phyloP scores from a whole-genome alignment of 225 moss, liverwort and hornwort genomes.

The Polytrichum formosum region DNA sequence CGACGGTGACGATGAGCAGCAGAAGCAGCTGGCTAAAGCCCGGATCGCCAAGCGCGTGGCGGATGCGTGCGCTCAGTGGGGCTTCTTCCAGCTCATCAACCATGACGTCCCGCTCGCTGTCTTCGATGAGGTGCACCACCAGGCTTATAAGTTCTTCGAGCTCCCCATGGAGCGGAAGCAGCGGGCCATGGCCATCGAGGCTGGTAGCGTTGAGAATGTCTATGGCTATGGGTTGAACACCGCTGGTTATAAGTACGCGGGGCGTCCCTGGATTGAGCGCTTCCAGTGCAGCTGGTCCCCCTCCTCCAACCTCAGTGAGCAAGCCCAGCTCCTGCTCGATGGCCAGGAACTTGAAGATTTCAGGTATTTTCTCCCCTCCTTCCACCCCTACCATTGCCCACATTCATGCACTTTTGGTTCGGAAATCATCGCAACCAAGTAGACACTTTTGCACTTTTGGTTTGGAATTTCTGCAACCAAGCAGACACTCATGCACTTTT shows the following conservation, averaged over 20 bases:
- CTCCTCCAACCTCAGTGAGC: slow-evolving; percentile 31
- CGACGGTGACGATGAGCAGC: slow-evolving; percentile 7
- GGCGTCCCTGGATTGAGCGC: slow-evolving; percentile 56
- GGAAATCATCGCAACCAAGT: too few species aligned
- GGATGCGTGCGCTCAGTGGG: slow-evolving; percentile 42
- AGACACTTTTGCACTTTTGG: too few species aligned
- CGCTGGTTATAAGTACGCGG: slow-evolving; percentile 44
- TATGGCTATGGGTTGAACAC: slow-evolving; percentile 51
- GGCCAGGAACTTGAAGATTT: slow-evolving; percentile 30
- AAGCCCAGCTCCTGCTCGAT: slow-evolving; percentile 33
- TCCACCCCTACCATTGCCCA: too few species aligned
- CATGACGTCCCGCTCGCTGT: slow-evolving; percentile 28
- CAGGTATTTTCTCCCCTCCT: neutral
- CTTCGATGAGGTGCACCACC: slow-evolving; percentile 18
- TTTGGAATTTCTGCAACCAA: too few species aligned
- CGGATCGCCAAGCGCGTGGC: slow-evolving; percentile 26
- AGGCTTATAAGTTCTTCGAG: slow-evolving; percentile 35
- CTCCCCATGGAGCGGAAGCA: slow-evolving; percentile 42
- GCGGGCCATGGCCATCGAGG: slow-evolving; percentile 28
- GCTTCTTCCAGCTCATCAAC: slow-evolving; percentile 49
- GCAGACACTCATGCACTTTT: too few species aligned
- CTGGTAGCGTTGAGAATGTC: slow-evolving; percentile 22
- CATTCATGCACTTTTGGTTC: too few species aligned
- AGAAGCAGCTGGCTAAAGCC: neutral
- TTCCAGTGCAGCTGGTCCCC: slow-evolving; percentile 54